Evolutionary conservation across 495 filamentous ascomycete genomes (phyloP).

Genomic region (Talaromyces stipitatus): DNA sequence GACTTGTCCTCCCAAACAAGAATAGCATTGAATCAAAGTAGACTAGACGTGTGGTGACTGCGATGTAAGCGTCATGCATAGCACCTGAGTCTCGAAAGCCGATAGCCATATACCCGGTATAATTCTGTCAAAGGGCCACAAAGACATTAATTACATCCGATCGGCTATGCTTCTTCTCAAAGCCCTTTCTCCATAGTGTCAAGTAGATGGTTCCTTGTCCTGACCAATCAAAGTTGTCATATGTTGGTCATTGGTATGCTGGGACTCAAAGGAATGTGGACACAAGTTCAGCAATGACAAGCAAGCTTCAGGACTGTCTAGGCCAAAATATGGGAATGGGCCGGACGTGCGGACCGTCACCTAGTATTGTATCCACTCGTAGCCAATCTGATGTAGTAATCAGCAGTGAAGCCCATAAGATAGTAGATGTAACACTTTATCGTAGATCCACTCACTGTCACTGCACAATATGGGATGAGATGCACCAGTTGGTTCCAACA

Average conservation of each 20-base stretch:
- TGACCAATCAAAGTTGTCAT: background rate
- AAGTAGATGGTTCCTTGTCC: background rate
- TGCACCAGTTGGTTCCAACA: background rate
- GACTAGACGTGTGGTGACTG: background rate
- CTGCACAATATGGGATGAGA: background rate
- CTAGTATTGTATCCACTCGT: background rate
- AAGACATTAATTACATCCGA: background rate
- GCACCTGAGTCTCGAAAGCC: background rate
- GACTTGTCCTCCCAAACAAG: background rate
- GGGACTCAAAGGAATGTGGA: background rate
- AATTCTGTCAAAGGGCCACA: background rate
- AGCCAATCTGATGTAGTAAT: background rate
- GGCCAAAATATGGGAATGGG: background rate
- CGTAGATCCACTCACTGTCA: background rate
- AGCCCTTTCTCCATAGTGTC: background rate
- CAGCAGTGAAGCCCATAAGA: background rate
- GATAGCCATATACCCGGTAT: background rate
- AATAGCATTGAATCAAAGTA: background rate
- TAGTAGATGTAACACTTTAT: background rate
- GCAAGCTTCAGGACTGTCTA: background rate
- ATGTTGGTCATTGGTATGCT: background rate
- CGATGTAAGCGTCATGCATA: conserved; percentile 2
- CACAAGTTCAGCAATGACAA: background rate
- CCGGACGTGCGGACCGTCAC: background rate
- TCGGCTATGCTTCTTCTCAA: background rate